Base-by-base conservation (phyloP, 75 land plant genomes). In the Chamaecyparis obtusa region DNA sequence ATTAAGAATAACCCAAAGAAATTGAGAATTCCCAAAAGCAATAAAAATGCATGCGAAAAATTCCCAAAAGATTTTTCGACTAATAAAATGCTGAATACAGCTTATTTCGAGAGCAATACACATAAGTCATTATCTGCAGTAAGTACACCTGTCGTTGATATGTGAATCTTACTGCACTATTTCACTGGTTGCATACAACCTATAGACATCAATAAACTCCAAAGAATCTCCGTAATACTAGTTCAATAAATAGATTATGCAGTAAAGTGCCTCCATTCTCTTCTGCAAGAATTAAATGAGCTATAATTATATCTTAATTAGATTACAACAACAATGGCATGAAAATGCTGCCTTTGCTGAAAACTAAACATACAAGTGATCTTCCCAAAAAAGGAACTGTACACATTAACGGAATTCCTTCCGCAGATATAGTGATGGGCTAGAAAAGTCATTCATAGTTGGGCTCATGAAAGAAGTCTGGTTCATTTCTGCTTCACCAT, bases 371-470 rank as follows among this genome's bases (percentile, higher is more conserved):
- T 51, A 84, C 83, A 81, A 44, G 16, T 3, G 24, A 84, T 54
- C 67, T 56, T 27, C n/a, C 57, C 56, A 35, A 14, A 36, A 55
- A 36, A 46, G 41, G 33, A 84, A 55, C 33, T 56, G 41, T 84
- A 84, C 64, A 54, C 10, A 55, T 55, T 84, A 84, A 48, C 85
- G 85, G 85, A 84, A 84, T 54, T 84, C 85, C 85, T 84, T 84
- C 64, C 57, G 85, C 56, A 84, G 56, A 84, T 84, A 84, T 19
- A 84, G 64, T 84, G 85, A 84, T 27, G 85, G 85, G 85, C 85
- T 84, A 56, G 85, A 84, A 56, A 84, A 54, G 19, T 84, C 85
- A 49, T 84, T 84, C 14, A 46, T 46, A 81, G 76, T 74, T 74
- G 33, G 76, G 76, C 30, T 81, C 83, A 27, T n/a, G 9, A 44